These are phyloP conservation scores for Asterophora lycoperdoides DNA, from an alignment of 768 basidiomycete genomes.

Conservation along the genomic window DNA sequence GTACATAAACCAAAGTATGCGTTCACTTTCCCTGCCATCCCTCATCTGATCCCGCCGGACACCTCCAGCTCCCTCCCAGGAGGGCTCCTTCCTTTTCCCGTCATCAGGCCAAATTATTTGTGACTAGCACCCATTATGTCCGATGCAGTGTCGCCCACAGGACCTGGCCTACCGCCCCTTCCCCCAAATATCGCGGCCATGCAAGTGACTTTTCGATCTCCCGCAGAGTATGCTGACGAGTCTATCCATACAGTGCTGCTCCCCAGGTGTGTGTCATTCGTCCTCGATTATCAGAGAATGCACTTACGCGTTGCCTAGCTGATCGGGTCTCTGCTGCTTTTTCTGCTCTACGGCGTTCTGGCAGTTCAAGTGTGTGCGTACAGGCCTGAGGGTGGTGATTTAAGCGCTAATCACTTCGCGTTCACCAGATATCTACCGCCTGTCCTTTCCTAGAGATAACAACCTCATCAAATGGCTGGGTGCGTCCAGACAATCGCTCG, in stretches of 20 bases:
- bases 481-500: not conserved
- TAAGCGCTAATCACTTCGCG: not conserved
- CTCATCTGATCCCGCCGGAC: too few relatives aligned
- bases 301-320: slow-evolving; percentile 2
- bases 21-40: not conserved
- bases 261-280: slow-evolving; percentile 1
- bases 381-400: too few relatives aligned
- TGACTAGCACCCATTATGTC: not conserved
- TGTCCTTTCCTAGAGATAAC: slow-evolving; percentile 6
- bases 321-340: slow-evolving; percentile 5
- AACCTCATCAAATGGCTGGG: slow-evolving; percentile 3
- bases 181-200: slow-evolving; percentile 2
- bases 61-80: not conserved
- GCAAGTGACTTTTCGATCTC: not conserved
- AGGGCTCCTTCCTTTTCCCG: not conserved
- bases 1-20: slow-evolving; percentile 3
- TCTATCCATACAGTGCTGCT: not conserved
- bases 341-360: slow-evolving; percentile 4
- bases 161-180: not conserved
- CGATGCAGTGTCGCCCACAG: not conserved
- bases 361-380: slow-evolving; percentile 7
- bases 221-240: not conserved
- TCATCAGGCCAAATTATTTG: not conserved
- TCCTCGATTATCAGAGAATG: not conserved
- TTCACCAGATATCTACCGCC: slow-evolving; percentile 3